Evolutionary conservation across 2,329 filamentous ascomycete species (phyloP), one percentile per base, ranked within the genome.

Genomic region (Metarhizium anisopliae): DNA sequence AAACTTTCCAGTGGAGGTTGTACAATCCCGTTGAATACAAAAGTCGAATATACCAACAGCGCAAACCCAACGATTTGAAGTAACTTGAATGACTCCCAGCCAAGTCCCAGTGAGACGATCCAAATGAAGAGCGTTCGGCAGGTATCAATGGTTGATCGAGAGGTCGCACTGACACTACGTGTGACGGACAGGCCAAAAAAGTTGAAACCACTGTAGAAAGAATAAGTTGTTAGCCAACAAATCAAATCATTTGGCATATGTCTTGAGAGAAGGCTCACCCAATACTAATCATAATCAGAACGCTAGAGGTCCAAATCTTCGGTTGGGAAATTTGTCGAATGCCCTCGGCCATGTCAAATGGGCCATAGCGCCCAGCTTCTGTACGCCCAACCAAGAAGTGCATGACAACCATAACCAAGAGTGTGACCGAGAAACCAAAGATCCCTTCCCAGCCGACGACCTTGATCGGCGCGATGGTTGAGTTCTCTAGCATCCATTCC

Each of bases 51-150:
- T 14, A 99, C 94, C 40, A 99, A 80, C 61, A 96, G 74, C 2
- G 76, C 88, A 64, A 99, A 99, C 1, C 94, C 94, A 3, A 83
- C 70, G 14, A 99, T 90, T 73, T 99, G 94, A 6, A 99, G 81
- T 87, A 90, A 95, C 74, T 97, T 97, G 82, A 99, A 97, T 0
- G 84, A 86, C 74, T 99, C 94, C 94, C 94, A 99, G 58, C 92
- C 92, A 2, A 99, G 81, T 4, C 88, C 90, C 4, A 99, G 82
- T 18, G 90, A 95, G 14, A 96, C 89, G 32, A 99, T 81, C 94
- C 94, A 99, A 72, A 99, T 97, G 74, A 99, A 97, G 1, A 99
- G 82, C 0, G 94, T 99, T 45, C 93, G 85, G 77, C 92, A 97
- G 1, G 94, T 99, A 71, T 99, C 94, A 64, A 99, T 97, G 36